These are phyloP conservation scores for Saturnispora besseyi DNA, from an alignment of 805 yeast genomes.

Conservation along the genomic window DNA sequence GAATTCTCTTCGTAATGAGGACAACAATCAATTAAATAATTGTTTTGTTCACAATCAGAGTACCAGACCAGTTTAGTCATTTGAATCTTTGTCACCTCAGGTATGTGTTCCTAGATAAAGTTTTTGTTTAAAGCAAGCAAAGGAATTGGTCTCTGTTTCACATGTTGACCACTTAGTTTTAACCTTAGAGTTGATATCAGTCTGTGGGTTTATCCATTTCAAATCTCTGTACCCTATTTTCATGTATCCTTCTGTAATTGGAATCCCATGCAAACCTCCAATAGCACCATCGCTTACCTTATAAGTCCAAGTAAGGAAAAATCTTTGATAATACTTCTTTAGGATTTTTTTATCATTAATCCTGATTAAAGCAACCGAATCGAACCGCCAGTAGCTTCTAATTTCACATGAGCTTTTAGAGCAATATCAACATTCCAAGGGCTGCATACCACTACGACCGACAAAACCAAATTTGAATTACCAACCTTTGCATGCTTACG, in stretches of 20 bases:
- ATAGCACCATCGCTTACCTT: constrained; percentile 24
- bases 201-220: constrained; percentile 24
- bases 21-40: constrained; percentile 28
- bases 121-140: constrained; percentile 22
- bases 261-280: constrained; percentile 28
- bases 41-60: constrained; percentile 29
- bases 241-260: constrained; percentile 21
- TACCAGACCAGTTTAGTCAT: constrained; percentile 28
- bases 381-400: constrained; percentile 27
- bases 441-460: constrained; percentile 22
- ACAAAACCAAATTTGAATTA: constrained; percentile 14
- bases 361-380: constrained; percentile 24
- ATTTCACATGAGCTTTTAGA: constrained; percentile 22
- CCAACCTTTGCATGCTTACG: constrained; percentile 44
- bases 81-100: constrained; percentile 20
- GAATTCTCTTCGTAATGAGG: constrained; percentile 24
- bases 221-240: constrained; percentile 27
- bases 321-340: constrained; percentile 18
- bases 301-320: constrained; percentile 25
- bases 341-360: constrained; percentile 13
- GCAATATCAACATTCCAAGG: constrained; percentile 23
- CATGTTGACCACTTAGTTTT: constrained; percentile 22
- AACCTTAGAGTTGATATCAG: constrained; percentile 17
- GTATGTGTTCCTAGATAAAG: constrained; percentile 20
- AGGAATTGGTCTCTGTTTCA: constrained; percentile 22